Evolutionary conservation across 768 basidiomycete genomes (phyloP), one percentile per base, ranked within the genome.

Genomic region (Coprinopsis sp.): DNA sequence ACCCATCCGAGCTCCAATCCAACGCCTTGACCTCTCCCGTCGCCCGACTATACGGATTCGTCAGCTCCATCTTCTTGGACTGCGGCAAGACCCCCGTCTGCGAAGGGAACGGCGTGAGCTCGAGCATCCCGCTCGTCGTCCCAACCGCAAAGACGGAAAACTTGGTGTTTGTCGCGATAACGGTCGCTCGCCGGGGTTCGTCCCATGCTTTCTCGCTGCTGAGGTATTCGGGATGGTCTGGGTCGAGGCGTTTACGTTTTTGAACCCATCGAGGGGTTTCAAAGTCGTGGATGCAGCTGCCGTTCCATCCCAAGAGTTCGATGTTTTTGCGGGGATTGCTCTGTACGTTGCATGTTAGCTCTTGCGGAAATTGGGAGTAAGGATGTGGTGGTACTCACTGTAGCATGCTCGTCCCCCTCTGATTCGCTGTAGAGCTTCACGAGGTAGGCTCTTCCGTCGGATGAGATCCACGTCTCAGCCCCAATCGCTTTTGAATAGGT

Each of bases 1-100:
- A 93, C 2, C 95, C 95, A 64, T 99, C 96, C 1, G 89, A 89
- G 41, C 89, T 94, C 95, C 94, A 97, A 55, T 91, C 82, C 63
- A 95, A 72, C 10, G 78, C 63, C 49, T 64, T 77, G 4, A 91
- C 81, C 31, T 75, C 65, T 1, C 89, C 90, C 4, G 72, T 77
- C 6, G 74, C 70, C 36, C 69, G 71, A 51, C 72, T 76, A 51
- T 79, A 78, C 29, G 78, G 71, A 51, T 81, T 79, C 4, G 84
- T 81, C n/a, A 86, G 64, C 19, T 79, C 66, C 38, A 91, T 65
- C 16, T 64, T 67, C 58, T 87, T 79, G 1, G 85, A 80, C 46
- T 72, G 73, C 1, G 85, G 81, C 11, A 71, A 59, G 22, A 69
- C 60, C n/a, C 75, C 75, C 33, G 76, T 78, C 48, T 77, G 73